These are phyloP conservation scores for Simmondsia chinensis DNA, from an alignment of 148 eudicot genomes.

Conservation along the genomic window DNA sequence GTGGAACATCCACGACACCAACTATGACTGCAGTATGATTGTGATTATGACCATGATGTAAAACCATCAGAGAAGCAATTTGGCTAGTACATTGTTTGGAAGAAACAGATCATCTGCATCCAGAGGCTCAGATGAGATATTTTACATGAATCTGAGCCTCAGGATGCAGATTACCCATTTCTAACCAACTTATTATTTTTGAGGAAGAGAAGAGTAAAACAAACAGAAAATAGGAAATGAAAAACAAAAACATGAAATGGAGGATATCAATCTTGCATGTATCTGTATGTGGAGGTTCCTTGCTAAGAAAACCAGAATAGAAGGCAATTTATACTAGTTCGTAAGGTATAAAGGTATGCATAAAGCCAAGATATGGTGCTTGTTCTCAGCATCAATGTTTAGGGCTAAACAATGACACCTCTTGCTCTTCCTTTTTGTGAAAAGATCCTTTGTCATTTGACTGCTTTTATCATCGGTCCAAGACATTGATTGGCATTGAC, in stretches of 20 bases:
- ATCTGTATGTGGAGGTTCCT: not conserved
- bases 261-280: not conserved
- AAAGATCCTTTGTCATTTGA: no score
- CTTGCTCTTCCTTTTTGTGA: no score
- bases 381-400: no score
- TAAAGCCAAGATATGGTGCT: slow-evolving; percentile 17
- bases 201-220: not conserved
- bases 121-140: slow-evolving; percentile 27
- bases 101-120: slow-evolving; percentile 54
- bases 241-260: not conserved
- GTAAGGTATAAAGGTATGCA: slow-evolving; percentile 1
- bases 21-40: no score
- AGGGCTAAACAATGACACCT: no score
- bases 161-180: slow-evolving; percentile 48
- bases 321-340: slow-evolving; percentile 14
- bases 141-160: slow-evolving; percentile 30
- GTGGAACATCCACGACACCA: no score
- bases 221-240: not conserved
- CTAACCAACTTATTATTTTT: slow-evolving; percentile 12
- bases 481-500: no score
- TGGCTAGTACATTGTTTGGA: slow-evolving; percentile 17
- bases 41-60: no score
- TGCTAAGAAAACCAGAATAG: slow-evolving; percentile 7
- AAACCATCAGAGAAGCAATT: no score
- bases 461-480: no score